Evolutionary conservation across 495 filamentous ascomycete genomes (phyloP).

Genomic region (Aspergillus ostianus): DNA sequence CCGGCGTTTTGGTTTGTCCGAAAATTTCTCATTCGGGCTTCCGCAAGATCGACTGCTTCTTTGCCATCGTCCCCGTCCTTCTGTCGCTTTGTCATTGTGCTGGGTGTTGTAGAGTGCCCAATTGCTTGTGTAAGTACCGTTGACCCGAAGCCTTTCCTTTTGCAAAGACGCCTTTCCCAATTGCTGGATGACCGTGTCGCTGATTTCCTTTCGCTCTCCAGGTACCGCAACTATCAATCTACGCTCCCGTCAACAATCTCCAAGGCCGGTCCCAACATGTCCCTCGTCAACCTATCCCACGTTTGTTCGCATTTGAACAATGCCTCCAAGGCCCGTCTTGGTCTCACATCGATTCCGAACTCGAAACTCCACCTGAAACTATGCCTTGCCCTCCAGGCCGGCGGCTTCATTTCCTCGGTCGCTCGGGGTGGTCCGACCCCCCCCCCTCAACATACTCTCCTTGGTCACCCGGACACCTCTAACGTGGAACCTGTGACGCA

Average conservation of each 20-base stretch:
- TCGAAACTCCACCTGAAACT: slow-evolving; percentile 77
- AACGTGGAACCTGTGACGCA: slow-evolving; percentile 64
- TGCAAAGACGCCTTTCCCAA: no score
- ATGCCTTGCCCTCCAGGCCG: slow-evolving; percentile 72
- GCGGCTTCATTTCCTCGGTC: slow-evolving; percentile 79
- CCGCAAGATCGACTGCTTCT: slow-evolving; percentile 18
- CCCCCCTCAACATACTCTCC: slow-evolving; percentile 53
- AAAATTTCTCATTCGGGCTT: slow-evolving; percentile 40
- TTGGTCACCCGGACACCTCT: slow-evolving; percentile 39
- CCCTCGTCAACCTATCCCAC: slow-evolving; percentile 74
- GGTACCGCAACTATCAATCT: slow-evolving; percentile 3
- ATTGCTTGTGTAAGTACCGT: not conserved
- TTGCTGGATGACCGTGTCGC: not conserved
- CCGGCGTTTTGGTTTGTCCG: slow-evolving; percentile 39
- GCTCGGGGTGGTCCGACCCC: slow-evolving; percentile 71
- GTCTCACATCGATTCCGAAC: slow-evolving; percentile 81
- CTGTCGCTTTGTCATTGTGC: not conserved
- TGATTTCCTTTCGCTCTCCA: not conserved
- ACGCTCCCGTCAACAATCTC: slow-evolving; percentile 13
- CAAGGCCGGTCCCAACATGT: slow-evolving; percentile 58
- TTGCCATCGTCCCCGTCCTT: not conserved
- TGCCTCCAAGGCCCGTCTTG: slow-evolving; percentile 79
- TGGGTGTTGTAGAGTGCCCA: not conserved
- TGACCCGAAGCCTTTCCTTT: not conserved
- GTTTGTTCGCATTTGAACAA: slow-evolving; percentile 95